Conservation (phyloP, 441 rosid species). For the Croton setiger region DNA sequence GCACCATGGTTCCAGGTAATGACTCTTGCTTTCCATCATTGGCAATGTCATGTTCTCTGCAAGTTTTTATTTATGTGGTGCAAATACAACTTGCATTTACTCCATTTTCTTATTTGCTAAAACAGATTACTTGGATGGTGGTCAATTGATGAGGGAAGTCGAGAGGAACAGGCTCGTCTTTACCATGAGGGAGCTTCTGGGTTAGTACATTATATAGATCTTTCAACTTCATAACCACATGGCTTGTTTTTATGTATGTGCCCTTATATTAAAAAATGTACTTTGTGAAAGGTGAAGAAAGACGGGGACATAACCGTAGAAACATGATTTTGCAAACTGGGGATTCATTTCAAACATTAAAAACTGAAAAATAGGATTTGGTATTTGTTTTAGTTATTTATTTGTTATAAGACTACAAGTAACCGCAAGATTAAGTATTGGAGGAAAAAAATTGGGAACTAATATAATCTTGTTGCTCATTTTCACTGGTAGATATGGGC, state of each 20-base stretch:
- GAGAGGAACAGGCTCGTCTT: constrained; percentile 88
- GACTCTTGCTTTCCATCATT: constrained; percentile 13
- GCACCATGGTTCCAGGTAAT: constrained; percentile 97
- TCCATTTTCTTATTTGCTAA: constrained; percentile 19
- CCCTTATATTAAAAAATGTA: background rate
- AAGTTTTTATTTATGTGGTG: constrained; percentile 9
- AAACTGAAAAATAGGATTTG: background rate
- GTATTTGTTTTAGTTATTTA: background rate
- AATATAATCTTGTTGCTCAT: background rate
- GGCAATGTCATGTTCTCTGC: constrained; percentile 1
- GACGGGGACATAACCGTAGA: background rate
- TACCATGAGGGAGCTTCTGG: constrained; percentile 67
- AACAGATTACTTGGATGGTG: constrained; percentile 95
- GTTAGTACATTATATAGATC: constrained; percentile 38
- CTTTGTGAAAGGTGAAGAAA: constrained; percentile 3
- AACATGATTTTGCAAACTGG: constrained; percentile 18
- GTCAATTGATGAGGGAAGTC: constrained; percentile 97
- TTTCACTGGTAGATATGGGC: background rate
- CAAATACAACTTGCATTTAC: constrained; percentile 6
- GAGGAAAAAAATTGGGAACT: background rate
- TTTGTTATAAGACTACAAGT: background rate
- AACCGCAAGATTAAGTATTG: background rate
- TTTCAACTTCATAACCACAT: constrained; percentile 5
- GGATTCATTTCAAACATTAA: background rate
- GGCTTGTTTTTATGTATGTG: background rate